phyloP scores from a whole-genome alignment of 1,284 basidiomycete species.

The Melampsora americana region DNA sequence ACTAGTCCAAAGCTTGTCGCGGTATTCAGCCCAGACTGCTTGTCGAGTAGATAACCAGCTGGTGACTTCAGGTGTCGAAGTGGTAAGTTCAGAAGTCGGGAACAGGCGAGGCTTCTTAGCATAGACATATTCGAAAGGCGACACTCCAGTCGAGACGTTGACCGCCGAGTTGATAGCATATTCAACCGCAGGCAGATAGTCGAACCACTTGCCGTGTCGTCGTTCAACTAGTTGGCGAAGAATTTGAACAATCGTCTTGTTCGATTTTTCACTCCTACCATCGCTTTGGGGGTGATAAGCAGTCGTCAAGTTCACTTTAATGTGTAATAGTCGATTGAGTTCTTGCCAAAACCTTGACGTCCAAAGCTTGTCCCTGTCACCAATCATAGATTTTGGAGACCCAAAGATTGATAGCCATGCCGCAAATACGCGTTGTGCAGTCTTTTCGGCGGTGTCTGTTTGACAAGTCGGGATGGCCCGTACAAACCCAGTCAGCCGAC shows the following conservation, averaged over 20 bases:
- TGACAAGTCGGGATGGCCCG: not conserved
- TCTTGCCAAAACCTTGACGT: not conserved
- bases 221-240: too few species aligned
- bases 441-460: not conserved
- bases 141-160: conserved; percentile 2
- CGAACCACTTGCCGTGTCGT: conserved; percentile 23
- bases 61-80: not conserved
- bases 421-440: not conserved
- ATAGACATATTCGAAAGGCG: not conserved
- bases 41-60: not conserved
- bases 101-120: not conserved
- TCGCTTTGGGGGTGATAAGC: conserved; percentile 51
- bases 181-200: conserved; percentile 13
- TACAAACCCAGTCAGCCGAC: not conserved
- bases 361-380: conserved; percentile 5
- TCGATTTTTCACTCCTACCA: conserved; percentile 51
- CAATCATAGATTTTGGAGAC: not conserved
- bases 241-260: conserved; percentile 53
- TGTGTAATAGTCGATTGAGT: not conserved
- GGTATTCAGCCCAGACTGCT: not conserved
- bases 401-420: conserved; percentile 4
- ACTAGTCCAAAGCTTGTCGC: not conserved
- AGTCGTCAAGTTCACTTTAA: conserved; percentile 36
- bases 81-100: too few species aligned
- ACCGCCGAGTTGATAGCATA: conserved; percentile 13